Conservation (phyloP, 2,329 filamentous ascomycete species). For the Ceratocystis eucalypticola region DNA sequence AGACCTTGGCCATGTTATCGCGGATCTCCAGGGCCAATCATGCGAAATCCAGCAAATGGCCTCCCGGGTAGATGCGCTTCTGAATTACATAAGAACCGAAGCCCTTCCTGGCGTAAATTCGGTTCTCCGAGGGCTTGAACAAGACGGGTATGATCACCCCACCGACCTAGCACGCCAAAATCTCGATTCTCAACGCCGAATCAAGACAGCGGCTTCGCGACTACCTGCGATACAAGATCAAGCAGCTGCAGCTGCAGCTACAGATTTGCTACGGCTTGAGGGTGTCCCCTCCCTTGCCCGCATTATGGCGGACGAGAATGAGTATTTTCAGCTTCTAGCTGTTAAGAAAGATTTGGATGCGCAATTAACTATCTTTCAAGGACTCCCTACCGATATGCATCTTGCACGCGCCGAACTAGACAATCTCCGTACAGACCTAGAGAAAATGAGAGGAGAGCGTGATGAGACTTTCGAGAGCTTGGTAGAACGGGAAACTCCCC, state of each 20-base stretch:
- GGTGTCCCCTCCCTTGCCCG: conserved; percentile 9
- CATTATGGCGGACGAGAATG: conserved; percentile 5
- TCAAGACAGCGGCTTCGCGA: conserved; percentile 52
- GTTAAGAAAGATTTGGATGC: conserved; percentile 50
- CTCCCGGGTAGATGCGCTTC: conserved; percentile 42
- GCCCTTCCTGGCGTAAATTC: conserved; percentile 27
- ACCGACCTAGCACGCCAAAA: conserved; percentile 53
- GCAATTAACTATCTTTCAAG: conserved; percentile 52
- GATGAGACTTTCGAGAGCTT: conserved; percentile 65
- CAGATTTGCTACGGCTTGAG: not conserved
- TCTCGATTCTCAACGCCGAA: conserved; percentile 56
- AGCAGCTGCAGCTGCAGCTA: conserved; percentile 2
- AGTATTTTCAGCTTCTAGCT: conserved; percentile 32
- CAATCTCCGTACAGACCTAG: conserved; percentile 49
- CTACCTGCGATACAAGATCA: conserved; percentile 46
- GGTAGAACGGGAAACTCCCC: conserved; percentile 39
- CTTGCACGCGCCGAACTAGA: conserved; percentile 59
- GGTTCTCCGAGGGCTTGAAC: conserved; percentile 32
- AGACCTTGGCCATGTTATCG: conserved; percentile 38
- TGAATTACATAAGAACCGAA: conserved; percentile 41
- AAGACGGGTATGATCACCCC: conserved; percentile 38
- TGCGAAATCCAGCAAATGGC: conserved; percentile 43
- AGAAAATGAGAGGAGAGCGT: conserved; percentile 45
- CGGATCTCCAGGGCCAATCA: conserved; percentile 41
- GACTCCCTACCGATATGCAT: conserved; percentile 56